These are phyloP conservation scores for Geum urbanum DNA, from an alignment of 306 rosid species.

Conservation along the genomic window DNA sequence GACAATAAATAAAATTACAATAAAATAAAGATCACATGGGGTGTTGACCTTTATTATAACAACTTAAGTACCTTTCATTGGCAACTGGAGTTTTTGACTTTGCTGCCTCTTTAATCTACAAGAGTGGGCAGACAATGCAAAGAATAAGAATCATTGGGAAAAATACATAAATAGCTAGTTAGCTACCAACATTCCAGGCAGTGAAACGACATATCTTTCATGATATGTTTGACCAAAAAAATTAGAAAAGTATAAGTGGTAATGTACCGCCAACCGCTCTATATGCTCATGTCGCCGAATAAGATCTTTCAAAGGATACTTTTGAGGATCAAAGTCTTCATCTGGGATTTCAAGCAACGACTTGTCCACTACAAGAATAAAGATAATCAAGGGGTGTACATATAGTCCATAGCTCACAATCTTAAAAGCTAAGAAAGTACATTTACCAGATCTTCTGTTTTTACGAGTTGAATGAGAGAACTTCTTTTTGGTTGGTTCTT, in stretches of 20 bases:
- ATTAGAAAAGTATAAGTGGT: slow-evolving; percentile 10
- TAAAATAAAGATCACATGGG: background rate
- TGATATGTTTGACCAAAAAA: background rate
- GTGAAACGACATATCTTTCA: background rate
- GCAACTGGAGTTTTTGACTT: slow-evolving; percentile 33
- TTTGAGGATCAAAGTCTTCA: slow-evolving; percentile 62
- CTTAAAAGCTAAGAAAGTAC: slow-evolving; percentile 1
- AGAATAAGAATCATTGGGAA: background rate
- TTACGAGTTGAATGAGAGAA: slow-evolving; percentile 73
- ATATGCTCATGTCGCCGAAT: slow-evolving; percentile 63
- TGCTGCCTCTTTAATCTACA: slow-evolving; percentile 71
- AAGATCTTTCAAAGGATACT: slow-evolving; percentile 56
- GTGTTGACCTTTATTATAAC: background rate
- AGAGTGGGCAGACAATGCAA: slow-evolving; percentile 12
- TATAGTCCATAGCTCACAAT: background rate
- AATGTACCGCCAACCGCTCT: slow-evolving; percentile 56
- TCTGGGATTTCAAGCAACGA: slow-evolving; percentile 68
- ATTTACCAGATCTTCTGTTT: slow-evolving; percentile 61
- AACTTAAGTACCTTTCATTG: slow-evolving; percentile 52
- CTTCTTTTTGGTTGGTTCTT: slow-evolving; percentile 57
- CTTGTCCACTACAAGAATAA: slow-evolving; percentile 57
- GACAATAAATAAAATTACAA: background rate
- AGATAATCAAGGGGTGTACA: slow-evolving; percentile 23
- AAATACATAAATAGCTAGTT: too few relatives aligned
- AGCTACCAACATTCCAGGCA: background rate